phyloP scores from a whole-genome alignment of 345 rosid species.

The Tarenaya hassleriana region DNA sequence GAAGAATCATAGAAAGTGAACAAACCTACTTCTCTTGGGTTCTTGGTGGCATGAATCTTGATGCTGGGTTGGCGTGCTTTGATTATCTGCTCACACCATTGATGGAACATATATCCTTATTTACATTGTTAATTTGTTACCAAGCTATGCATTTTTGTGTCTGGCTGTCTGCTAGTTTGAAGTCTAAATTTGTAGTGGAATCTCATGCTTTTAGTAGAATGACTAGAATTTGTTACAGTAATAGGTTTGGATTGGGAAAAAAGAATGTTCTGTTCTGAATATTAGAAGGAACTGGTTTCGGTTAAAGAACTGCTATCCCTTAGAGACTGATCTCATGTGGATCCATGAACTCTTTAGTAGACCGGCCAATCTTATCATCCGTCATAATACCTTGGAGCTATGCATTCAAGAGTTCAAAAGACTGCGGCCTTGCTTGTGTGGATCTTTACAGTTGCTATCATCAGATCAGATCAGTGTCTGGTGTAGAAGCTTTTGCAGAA shows the following conservation, averaged over 20 bases:
- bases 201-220: neutral
- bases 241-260: neutral
- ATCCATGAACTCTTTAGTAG: conserved; percentile 2
- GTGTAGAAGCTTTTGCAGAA: too few species aligned
- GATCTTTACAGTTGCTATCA: too few species aligned
- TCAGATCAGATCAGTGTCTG: too few species aligned
- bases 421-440: too few species aligned
- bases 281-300: neutral
- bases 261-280: neutral
- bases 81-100: neutral
- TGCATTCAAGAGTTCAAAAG: too few species aligned
- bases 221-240: conserved; percentile 4
- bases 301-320: conserved; percentile 6
- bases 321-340: too few species aligned
- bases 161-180: neutral
- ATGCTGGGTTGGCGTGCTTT: conserved; percentile 7
- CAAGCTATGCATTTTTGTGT: neutral
- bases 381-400: too few species aligned
- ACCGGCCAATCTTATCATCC: too few species aligned
- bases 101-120: too few species aligned
- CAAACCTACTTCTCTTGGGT: neutral
- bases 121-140: too few species aligned
- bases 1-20: conserved; percentile 13
- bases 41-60: conserved; percentile 15
- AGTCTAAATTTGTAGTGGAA: neutral